A percentile compares a stretch with the other conserved stretches of the same genome.
Conservation (phyloP, 306 rosid species). For the Malus domestica region ASM211411v1 NC_041795.1:34967001-34967500, state of each 20-base stretch:
- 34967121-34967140: conserved; percentile 57
- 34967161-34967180: conserved; percentile 30
- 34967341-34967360: conserved; percentile 74
- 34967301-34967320: conserved; percentile 23
- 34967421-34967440: conserved; percentile 86
- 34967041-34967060: no score
- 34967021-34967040: background rate
- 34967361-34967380: conserved; percentile 78
- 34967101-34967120: conserved; percentile 77
- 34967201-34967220: conserved; percentile 18
- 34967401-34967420: conserved; percentile 90
- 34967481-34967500: conserved; percentile 49
- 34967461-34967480: conserved; percentile 84
- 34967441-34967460: conserved; percentile 85
- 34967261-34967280: conserved; percentile 8
- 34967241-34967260: conserved; percentile 19
- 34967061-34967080: background rate
- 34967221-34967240: conserved; percentile 40
- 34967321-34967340: conserved; percentile 45
- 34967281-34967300: conserved; percentile 19
- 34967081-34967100: conserved; percentile 46
- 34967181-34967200: conserved; percentile 43
- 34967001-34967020: conserved; percentile 29
- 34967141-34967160: conserved; percentile 45
- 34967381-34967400: conserved; percentile 99